Percentiles rank a stretch among this genome's conserved stretches.
phyloP scores from a whole-genome alignment of 352 stramenopile genomes.

The Globisporangium canariense region DNA sequence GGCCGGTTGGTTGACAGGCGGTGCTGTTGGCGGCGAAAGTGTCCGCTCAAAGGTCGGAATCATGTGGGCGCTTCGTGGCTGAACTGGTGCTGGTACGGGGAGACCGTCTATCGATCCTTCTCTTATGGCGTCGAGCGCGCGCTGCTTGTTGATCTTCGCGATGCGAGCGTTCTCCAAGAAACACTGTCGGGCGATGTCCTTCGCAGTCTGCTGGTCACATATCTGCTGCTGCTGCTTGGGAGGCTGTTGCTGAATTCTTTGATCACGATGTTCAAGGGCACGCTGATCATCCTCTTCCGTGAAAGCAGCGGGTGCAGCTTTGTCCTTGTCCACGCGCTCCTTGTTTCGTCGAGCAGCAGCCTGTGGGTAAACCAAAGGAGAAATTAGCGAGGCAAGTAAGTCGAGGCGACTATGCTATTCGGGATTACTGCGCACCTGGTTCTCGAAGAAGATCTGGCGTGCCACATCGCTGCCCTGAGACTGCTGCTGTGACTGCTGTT shows the following conservation, averaged over 20 bases:
- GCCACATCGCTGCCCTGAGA: constrained; percentile 10
- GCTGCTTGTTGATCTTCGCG: constrained; percentile 26
- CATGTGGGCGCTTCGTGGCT: not conserved
- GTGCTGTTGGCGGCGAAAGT: not conserved
- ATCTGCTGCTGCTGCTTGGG: not conserved
- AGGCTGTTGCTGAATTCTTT: not conserved
- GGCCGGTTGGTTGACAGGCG: not conserved
- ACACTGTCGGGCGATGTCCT: constrained; percentile 12
- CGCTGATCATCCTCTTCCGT: constrained; percentile 4
- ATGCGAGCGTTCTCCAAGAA: constrained; percentile 28
- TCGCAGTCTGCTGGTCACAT: not conserved
- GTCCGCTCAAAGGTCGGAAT: not conserved
- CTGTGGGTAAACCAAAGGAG: constrained; percentile 16
- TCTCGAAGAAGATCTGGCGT: constrained; percentile 62
- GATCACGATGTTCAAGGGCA: not conserved
- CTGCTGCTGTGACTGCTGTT: not conserved
- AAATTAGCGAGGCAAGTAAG: not conserved
- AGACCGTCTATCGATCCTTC: not conserved
- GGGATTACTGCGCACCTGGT: constrained; percentile 32
- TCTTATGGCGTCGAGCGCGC: constrained; percentile 21
- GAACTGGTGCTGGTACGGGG: not conserved
- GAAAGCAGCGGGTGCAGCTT: constrained; percentile 23
- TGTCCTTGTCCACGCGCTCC: constrained; percentile 48
- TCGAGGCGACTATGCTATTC: not conserved
- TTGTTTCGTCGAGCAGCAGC: constrained; percentile 51